Conservation (phyloP, 805 yeast genomes). For the Wickerhamiella brachini region DNA sequence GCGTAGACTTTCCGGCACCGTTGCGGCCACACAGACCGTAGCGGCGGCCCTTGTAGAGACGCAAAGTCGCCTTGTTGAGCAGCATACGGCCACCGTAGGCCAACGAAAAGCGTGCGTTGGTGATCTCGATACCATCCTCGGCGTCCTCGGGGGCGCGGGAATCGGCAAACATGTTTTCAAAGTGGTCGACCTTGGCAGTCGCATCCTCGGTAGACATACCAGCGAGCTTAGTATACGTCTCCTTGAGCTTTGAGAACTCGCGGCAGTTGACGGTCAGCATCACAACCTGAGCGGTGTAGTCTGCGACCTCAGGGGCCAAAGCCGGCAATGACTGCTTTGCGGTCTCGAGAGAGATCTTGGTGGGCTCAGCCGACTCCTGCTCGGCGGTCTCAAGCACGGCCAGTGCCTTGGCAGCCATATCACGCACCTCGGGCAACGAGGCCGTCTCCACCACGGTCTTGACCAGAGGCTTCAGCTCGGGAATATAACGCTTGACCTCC, state of each 20-base stretch:
- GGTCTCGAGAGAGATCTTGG: slow-evolving; percentile 47
- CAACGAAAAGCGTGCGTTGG: slow-evolving; percentile 84
- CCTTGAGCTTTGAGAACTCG: slow-evolving; percentile 24
- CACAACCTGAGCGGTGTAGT: slow-evolving; percentile 27
- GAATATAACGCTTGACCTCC: slow-evolving; percentile 81
- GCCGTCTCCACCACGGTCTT: slow-evolving; percentile 80
- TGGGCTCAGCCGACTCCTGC: slow-evolving; percentile 62
- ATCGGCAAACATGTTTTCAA: slow-evolving; percentile 25
- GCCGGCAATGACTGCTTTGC: slow-evolving; percentile 30
- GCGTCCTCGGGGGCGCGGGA: slow-evolving; percentile 40
- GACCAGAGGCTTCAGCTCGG: slow-evolving; percentile 81
- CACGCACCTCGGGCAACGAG: slow-evolving; percentile 92
- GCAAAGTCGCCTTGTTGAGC: slow-evolving; percentile 77
- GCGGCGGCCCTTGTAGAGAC: slow-evolving; percentile 86
- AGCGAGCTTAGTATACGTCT: slow-evolving; percentile 35
- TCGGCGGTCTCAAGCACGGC: slow-evolving; percentile 72
- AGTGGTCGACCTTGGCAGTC: slow-evolving; percentile 20
- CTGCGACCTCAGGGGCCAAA: slow-evolving; percentile 25
- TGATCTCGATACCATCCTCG: slow-evolving; percentile 80
- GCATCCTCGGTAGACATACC: slow-evolving; percentile 27
- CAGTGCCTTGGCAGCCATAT: slow-evolving; percentile 76
- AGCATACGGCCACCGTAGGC: slow-evolving; percentile 98
- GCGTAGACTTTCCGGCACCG: slow-evolving; percentile 99
- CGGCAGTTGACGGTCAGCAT: slow-evolving; percentile 25
- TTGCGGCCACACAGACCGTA: slow-evolving; percentile 96